A percentile compares a stretch with the other conserved stretches of the same genome.
Conservation (phyloP, 208 protist species). For the Leishmania major region DNA sequence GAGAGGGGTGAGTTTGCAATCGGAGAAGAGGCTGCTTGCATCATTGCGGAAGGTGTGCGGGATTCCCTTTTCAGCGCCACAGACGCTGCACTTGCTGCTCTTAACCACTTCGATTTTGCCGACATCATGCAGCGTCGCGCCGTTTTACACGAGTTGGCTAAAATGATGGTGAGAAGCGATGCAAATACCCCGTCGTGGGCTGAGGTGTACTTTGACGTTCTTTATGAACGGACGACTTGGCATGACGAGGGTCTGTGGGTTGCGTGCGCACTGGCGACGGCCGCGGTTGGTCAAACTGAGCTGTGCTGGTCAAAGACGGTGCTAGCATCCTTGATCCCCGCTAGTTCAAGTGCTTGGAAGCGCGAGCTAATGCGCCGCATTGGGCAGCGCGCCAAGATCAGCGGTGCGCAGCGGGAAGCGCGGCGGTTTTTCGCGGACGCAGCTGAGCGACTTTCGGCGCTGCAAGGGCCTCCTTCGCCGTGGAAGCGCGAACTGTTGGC, state of each 20-base stretch:
- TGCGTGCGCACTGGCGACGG: slow-evolving; percentile 19
- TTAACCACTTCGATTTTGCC: slow-evolving; percentile 29
- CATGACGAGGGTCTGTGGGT: slow-evolving; percentile 33
- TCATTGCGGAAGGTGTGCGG: slow-evolving; percentile 11
- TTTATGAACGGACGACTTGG: slow-evolving; percentile 29
- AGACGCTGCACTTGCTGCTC: slow-evolving; percentile 16
- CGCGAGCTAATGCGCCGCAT: slow-evolving; percentile 17
- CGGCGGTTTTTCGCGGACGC: slow-evolving; percentile 23
- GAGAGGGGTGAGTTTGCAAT: neutral
- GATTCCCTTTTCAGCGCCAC: slow-evolving; percentile 6
- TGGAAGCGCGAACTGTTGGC: slow-evolving; percentile 33
- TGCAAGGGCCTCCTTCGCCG: neutral
- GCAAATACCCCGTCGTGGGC: neutral
- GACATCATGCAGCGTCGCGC: slow-evolving; percentile 12
- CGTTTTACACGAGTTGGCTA: slow-evolving; percentile 9
- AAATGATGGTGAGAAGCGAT: slow-evolving; percentile 1
- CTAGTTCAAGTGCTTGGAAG: slow-evolving; percentile 29
- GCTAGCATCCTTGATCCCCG: slow-evolving; percentile 24
- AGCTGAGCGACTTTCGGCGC: slow-evolving; percentile 10
- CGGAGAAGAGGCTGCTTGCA: neutral
- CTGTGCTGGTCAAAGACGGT: slow-evolving; percentile 13
- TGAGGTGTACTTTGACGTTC: slow-evolving; percentile 28
- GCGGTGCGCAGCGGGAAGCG: slow-evolving; percentile 10
- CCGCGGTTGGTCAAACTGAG: neutral
- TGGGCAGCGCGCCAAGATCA: slow-evolving; percentile 10